Percentiles rank a stretch among this genome's conserved stretches.
Conservation (phyloP, 2,329 filamentous ascomycete genomes). For the Emmonsia crescens region DNA sequence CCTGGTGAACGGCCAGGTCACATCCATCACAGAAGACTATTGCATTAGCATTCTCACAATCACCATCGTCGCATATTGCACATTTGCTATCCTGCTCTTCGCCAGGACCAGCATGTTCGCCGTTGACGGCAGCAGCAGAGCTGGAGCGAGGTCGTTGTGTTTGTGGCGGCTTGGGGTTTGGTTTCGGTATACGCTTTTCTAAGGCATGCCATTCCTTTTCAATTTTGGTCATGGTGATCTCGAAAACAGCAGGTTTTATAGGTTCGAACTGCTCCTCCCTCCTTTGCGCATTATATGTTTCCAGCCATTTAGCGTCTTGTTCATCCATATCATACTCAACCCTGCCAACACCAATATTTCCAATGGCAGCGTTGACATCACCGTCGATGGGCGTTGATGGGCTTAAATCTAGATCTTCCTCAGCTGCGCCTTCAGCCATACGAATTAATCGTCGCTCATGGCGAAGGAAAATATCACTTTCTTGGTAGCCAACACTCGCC, state of each 20-base stretch:
- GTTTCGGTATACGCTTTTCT: slow-evolving; percentile 93
- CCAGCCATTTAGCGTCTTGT: slow-evolving; percentile 94
- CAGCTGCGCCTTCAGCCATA: slow-evolving; percentile 49
- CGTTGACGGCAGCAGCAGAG: slow-evolving; percentile 89
- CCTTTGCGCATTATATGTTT: slow-evolving; percentile 67
- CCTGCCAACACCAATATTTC: slow-evolving; percentile 53
- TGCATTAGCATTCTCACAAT: slow-evolving; percentile 97
- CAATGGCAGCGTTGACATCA: slow-evolving; percentile 42
- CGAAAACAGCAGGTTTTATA: slow-evolving; percentile 88
- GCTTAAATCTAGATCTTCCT: slow-evolving; percentile 52
- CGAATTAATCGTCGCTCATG: slow-evolving; percentile 61
- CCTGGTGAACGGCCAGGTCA: slow-evolving; percentile 93
- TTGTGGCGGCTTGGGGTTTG: slow-evolving; percentile 90
- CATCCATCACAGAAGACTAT: slow-evolving; percentile 99
- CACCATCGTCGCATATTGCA: slow-evolving; percentile 96
- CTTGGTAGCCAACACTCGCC: slow-evolving; percentile 92
- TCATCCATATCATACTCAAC: slow-evolving; percentile 99
- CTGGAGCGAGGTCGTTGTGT: slow-evolving; percentile 87
- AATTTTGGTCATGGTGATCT: slow-evolving; percentile 97
- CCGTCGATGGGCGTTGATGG: slow-evolving; percentile 47
- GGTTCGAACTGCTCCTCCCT: slow-evolving; percentile 63
- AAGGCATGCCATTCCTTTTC: slow-evolving; percentile 97
- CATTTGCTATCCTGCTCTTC: slow-evolving; percentile 97
- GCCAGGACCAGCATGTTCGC: slow-evolving; percentile 66
- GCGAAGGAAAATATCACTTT: slow-evolving; percentile 78